A percentile compares a stretch with the other conserved stretches of the same genome.
phyloP scores from a whole-genome alignment of 176 grass and related monocot genomes.

The Typha latifolia region DNA sequence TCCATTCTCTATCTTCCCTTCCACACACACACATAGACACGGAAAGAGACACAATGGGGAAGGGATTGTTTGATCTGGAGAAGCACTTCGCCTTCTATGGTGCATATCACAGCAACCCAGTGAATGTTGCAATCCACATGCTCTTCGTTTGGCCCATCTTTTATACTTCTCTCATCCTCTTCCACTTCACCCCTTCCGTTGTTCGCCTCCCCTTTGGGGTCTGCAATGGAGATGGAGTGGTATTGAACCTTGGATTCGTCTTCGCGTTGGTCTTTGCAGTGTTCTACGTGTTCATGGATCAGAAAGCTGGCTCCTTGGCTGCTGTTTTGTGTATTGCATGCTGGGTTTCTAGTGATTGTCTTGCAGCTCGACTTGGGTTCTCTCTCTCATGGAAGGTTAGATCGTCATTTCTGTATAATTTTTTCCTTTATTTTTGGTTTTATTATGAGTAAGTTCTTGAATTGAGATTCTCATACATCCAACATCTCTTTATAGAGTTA shows the following conservation, averaged over 20 bases:
- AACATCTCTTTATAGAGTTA: no score
- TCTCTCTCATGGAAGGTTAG: slow-evolving; percentile 51
- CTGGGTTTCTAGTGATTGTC: slow-evolving; percentile 42
- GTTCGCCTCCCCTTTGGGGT: neutral
- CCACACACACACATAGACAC: neutral
- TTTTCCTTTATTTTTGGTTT: neutral
- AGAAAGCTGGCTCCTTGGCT: slow-evolving; percentile 40
- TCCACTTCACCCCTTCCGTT: slow-evolving; percentile 49
- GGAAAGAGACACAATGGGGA: neutral
- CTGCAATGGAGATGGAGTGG: slow-evolving; percentile 10
- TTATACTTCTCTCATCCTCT: slow-evolving; percentile 47
- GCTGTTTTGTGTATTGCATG: slow-evolving; percentile 49
- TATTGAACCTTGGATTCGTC: slow-evolving; percentile 18
- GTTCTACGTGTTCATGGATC: slow-evolving; percentile 62
- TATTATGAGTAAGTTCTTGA: neutral
- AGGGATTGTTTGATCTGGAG: slow-evolving; percentile 57
- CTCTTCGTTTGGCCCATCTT: slow-evolving; percentile 95
- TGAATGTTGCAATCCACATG: slow-evolving; percentile 71
- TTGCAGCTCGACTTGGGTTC: slow-evolving; percentile 46
- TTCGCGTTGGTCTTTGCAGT: slow-evolving; percentile 35
- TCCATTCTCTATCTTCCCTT: neutral
- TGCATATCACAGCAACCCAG: slow-evolving; percentile 81
- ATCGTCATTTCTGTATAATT: neutral
- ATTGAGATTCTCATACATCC: no score
- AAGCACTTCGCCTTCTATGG: slow-evolving; percentile 90